Evolutionary conservation across 345 rosid genomes (phyloP).

Genomic region (Acer saccharum): DNA sequence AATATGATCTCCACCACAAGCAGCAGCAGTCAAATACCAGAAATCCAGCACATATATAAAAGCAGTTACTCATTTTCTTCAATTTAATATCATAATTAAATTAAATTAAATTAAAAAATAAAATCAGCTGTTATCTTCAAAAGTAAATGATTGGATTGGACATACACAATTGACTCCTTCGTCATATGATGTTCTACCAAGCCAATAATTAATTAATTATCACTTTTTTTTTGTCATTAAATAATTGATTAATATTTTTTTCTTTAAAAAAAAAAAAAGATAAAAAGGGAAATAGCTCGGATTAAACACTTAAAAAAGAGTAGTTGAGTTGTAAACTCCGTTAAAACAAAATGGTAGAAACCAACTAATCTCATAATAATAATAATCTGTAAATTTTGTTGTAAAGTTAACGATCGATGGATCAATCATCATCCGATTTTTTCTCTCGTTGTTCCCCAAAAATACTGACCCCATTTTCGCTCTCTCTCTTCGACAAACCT

Average conservation of each 20-base stretch:
- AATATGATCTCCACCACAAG: no score
- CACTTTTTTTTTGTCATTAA: no score
- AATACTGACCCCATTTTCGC: slow-evolving; percentile 18
- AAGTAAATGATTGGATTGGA: background rate
- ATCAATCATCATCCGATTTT: background rate
- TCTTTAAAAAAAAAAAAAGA: no score
- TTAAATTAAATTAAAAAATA: no score
- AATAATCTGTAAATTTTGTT: no score
- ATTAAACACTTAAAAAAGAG: background rate
- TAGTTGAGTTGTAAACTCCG: slow-evolving; percentile 4
- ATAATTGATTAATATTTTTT: no score
- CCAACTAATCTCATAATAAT: background rate
- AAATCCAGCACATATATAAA: no score
- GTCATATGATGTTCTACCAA: background rate
- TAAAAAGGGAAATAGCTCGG: background rate
- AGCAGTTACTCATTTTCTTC: no score
- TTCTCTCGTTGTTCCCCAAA: background rate
- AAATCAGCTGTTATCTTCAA: background rate
- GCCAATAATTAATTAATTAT: background rate
- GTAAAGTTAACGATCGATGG: background rate
- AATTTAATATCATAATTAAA: no score
- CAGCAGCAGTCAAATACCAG: no score
- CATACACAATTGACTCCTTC: background rate
- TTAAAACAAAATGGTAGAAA: no score
- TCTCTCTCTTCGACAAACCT: slow-evolving; percentile 13